phyloP scores from a whole-genome alignment of 805 yeast genomes.

The Diddensiella transvaalensis region DNA sequence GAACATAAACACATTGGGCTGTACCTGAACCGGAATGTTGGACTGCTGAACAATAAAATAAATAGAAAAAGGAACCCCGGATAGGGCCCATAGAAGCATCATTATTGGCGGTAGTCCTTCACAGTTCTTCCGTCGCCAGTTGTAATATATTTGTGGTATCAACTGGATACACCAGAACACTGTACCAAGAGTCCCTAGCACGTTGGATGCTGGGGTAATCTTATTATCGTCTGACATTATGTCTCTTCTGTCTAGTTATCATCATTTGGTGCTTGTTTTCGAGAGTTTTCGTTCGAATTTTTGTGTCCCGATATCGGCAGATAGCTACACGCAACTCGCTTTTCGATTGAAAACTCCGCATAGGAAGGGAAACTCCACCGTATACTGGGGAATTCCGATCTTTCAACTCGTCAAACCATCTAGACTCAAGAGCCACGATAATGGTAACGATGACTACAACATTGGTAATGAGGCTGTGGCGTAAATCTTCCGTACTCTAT shows the following conservation, averaged over 20 bases:
- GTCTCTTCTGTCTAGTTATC: no score
- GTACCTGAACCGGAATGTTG: conserved; percentile 74
- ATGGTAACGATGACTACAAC: no score
- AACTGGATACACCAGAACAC: conserved; percentile 90
- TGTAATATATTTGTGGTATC: conserved; percentile 77
- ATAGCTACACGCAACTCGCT: no score
- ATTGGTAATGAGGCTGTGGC: no score
- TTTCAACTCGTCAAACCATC: no score
- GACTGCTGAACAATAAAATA: conserved; percentile 72
- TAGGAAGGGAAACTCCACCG: no score
- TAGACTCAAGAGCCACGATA: no score
- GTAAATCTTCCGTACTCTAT: no score
- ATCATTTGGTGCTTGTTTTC: no score
- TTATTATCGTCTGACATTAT: neutral
- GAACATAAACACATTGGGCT: conserved; percentile 78
- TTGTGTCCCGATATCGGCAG: neutral
- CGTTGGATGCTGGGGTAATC: conserved; percentile 53
- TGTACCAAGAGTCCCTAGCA: conserved; percentile 84
- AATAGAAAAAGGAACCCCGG: conserved; percentile 83
- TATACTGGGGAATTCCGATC: no score
- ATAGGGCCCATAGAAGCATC: conserved; percentile 79
- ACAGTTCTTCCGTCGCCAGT: conserved; percentile 72
- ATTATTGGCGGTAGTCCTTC: conserved; percentile 85
- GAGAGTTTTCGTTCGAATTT: neutral
- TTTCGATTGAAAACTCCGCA: no score